Evolutionary conservation across 2,329 filamentous ascomycete species (phyloP).

Genomic region (Teratosphaeria viscida): DNA sequence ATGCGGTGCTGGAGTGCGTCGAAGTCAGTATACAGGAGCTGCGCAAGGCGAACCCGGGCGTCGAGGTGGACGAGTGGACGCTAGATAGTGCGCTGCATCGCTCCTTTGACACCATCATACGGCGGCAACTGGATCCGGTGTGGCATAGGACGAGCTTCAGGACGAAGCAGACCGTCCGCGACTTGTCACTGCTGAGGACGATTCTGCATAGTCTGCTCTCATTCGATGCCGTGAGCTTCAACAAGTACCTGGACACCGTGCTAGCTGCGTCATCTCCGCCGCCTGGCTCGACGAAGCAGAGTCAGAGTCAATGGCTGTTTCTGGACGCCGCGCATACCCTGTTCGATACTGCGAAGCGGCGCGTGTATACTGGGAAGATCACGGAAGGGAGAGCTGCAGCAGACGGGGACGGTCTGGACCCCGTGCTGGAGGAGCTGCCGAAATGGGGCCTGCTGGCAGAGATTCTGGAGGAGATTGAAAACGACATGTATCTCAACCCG

Average conservation of each 20-base stretch:
- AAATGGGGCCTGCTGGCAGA: slow-evolving; percentile 90
- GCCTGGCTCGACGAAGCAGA: slow-evolving; percentile 75
- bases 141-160: slow-evolving; percentile 96
- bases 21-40: slow-evolving; percentile 90
- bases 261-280: slow-evolving; percentile 81
- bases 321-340: slow-evolving; percentile 90
- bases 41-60: slow-evolving; percentile 76
- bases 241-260: slow-evolving; percentile 89
- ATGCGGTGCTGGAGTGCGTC: slow-evolving; percentile 89
- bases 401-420: slow-evolving; percentile 54
- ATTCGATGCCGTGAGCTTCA: slow-evolving; percentile 82
- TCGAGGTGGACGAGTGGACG: slow-evolving; percentile 97
- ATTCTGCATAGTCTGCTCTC: slow-evolving; percentile 73
- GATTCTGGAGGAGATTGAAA: slow-evolving; percentile 84
- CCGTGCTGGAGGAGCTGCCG: slow-evolving; percentile 84
- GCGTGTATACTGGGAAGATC: slow-evolving; percentile 72
- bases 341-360: slow-evolving; percentile 76
- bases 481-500: slow-evolving; percentile 77
- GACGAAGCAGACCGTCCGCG: slow-evolving; percentile 87
- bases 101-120: slow-evolving; percentile 81
- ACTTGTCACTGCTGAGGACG: slow-evolving; percentile 70
- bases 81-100: slow-evolving; percentile 84
- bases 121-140: slow-evolving; percentile 84
- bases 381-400: slow-evolving; percentile 44
- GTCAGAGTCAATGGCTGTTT: slow-evolving; percentile 91